phyloP scores from a whole-genome alignment of 2,329 filamentous ascomycete genomes.

The Alternaria novae-zelandiae region DNA sequence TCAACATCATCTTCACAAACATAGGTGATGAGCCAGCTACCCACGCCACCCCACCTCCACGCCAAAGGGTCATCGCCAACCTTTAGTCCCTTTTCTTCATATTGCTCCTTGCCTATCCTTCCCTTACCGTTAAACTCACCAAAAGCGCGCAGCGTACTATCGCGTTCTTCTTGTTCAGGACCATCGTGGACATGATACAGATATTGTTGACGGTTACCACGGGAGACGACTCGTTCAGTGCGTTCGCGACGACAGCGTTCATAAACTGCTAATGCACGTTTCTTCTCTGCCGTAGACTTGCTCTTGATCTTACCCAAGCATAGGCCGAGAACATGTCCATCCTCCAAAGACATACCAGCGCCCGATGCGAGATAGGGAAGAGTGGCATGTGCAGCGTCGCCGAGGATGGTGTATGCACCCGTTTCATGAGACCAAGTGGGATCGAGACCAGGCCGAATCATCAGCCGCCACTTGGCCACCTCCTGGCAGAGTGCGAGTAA shows the following conservation, averaged over 20 bases:
- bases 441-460: slow-evolving; percentile 62
- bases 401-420: slow-evolving; percentile 64
- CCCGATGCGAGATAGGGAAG: slow-evolving; percentile 67
- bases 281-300: slow-evolving; percentile 45
- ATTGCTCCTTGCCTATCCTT: slow-evolving; percentile 23
- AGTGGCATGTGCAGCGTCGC: slow-evolving; percentile 70
- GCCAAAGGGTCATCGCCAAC: slow-evolving; percentile 43
- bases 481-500: slow-evolving; percentile 63
- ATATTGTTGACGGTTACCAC: slow-evolving; percentile 67
- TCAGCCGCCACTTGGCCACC: slow-evolving; percentile 67
- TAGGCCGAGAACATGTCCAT: slow-evolving; percentile 63
- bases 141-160: slow-evolving; percentile 45
- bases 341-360: slow-evolving; percentile 67
- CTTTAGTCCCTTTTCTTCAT: slow-evolving; percentile 26
- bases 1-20: slow-evolving; percentile 44
- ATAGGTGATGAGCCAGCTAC: slow-evolving; percentile 46
- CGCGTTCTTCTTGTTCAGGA: slow-evolving; percentile 61
- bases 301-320: slow-evolving; percentile 58
- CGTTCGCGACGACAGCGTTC: slow-evolving; percentile 64
- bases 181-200: slow-evolving; percentile 69
- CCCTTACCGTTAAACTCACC: slow-evolving; percentile 38
- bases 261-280: slow-evolving; percentile 55
- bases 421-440: slow-evolving; percentile 63
- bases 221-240: slow-evolving; percentile 65
- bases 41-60: slow-evolving; percentile 46